Evolutionary conservation across 352 stramenopile species (phyloP).

Genomic region (Globisporangium nunn): DNA sequence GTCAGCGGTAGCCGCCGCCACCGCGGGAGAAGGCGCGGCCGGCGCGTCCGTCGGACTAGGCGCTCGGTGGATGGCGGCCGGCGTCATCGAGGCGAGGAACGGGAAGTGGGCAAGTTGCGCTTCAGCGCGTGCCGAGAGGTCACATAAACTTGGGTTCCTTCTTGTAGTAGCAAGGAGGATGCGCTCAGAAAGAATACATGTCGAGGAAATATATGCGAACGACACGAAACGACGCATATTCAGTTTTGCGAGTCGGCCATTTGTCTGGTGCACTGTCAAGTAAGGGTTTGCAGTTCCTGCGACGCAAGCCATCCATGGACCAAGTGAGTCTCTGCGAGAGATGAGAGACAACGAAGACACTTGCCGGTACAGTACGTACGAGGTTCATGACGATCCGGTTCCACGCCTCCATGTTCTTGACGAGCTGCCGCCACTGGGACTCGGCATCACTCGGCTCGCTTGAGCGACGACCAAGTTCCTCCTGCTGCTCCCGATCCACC

Average conservation of each 20-base stretch:
- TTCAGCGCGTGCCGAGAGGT: no score
- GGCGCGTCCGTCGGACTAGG: background rate
- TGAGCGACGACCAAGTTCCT: slow-evolving; percentile 18
- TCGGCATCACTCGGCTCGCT: slow-evolving; percentile 29
- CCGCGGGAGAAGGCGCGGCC: background rate
- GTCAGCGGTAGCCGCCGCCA: no score
- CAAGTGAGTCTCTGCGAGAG: no score
- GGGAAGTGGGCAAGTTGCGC: no score
- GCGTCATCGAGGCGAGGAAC: no score
- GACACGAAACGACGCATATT: no score
- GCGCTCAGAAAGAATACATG: no score
- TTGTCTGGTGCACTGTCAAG: background rate
- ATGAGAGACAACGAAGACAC: no score
- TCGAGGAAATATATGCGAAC: no score
- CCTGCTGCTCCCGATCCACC: slow-evolving; percentile 35
- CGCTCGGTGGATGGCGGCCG: background rate
- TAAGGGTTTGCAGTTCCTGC: background rate
- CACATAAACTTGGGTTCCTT: no score
- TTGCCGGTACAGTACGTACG: slow-evolving; percentile 18
- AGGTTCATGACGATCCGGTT: slow-evolving; percentile 82
- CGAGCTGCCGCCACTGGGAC: slow-evolving; percentile 63
- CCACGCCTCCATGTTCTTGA: slow-evolving; percentile 84
- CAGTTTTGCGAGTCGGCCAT: no score
- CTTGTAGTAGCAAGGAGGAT: no score
- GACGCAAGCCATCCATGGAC: background rate